Evolutionary conservation across 1,284 basidiomycete species (phyloP).

Genomic region (Pseudozyma sp.): DNA sequence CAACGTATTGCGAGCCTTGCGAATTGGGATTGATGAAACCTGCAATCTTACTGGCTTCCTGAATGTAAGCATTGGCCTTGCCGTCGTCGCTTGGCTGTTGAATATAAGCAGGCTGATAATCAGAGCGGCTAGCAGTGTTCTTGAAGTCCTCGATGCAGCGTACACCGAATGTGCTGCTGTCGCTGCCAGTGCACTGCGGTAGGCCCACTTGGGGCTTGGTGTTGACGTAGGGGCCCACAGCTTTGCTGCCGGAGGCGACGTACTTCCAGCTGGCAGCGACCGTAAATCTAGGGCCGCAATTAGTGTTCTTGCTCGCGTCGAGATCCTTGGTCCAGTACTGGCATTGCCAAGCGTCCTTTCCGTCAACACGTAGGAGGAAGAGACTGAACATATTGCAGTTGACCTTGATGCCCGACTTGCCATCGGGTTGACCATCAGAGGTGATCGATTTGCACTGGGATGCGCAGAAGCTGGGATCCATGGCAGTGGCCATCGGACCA

Average conservation of each 20-base stretch:
- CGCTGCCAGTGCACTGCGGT: background rate
- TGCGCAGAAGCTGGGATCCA: conserved; percentile 4
- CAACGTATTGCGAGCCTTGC: too few relatives aligned
- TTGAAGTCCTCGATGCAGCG: background rate
- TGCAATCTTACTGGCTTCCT: too few relatives aligned
- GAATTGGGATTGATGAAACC: too few relatives aligned
- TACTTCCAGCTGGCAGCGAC: conserved; percentile 10
- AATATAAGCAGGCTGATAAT: too few relatives aligned
- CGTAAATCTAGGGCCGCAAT: background rate
- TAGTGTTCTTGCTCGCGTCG: background rate
- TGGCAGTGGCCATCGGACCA: background rate
- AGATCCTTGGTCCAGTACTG: conserved; percentile 10
- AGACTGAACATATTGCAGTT: conserved; percentile 13
- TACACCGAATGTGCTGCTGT: background rate
- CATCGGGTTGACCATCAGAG: background rate
- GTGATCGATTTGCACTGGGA: background rate
- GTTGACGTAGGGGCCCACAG: background rate
- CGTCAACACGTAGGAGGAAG: conserved; percentile 1
- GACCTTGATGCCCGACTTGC: background rate
- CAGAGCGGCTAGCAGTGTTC: too few relatives aligned
- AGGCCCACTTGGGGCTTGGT: background rate
- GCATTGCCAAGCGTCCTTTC: conserved; percentile 8
- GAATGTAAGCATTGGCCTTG: too few relatives aligned
- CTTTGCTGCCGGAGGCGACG: background rate
- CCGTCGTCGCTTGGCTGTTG: too few relatives aligned